A percentile compares a stretch with the other conserved stretches of the same genome.
phyloP scores from a whole-genome alignment of 352 stramenopile species.

The Detonula confervacea region DNA sequence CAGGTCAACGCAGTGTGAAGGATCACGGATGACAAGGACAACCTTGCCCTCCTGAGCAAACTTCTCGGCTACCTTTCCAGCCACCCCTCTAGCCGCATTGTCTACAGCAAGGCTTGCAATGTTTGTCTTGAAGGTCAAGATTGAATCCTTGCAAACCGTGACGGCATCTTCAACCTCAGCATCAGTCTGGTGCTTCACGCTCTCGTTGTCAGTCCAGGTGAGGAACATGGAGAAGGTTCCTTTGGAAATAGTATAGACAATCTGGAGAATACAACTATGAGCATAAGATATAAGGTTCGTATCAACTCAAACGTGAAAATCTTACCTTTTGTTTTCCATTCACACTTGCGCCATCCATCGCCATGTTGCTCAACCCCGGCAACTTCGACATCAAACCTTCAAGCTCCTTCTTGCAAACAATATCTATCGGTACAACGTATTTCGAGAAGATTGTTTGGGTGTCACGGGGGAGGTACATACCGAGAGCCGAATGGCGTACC shows the following conservation, averaged over 20 bases:
- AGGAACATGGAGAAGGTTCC: background rate
- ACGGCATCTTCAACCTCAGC: constrained; percentile 9
- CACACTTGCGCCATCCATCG: constrained; percentile 13
- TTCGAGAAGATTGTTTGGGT: background rate
- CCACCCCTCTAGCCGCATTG: constrained; percentile 5
- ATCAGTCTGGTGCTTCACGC: constrained; percentile 12
- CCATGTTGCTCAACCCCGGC: constrained; percentile 6
- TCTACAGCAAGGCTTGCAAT: constrained; percentile 8
- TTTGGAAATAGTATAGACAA: constrained; percentile 20
- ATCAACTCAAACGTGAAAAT: background rate
- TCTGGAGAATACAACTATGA: constrained; percentile 3
- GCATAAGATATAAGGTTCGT: background rate
- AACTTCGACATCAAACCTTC: background rate
- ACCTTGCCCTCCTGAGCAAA: background rate
- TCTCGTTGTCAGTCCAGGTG: constrained; percentile 7
- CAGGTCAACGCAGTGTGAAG: constrained; percentile 17
- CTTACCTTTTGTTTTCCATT: constrained; percentile 22
- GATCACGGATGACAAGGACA: constrained; percentile 9
- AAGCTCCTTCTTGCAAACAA: background rate
- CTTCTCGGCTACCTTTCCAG: background rate
- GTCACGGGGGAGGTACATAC: background rate
- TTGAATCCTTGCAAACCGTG: background rate
- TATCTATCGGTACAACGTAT: constrained; percentile 17
- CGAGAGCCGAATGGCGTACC: background rate
- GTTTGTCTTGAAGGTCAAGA: background rate